Conservation (phyloP, 2,329 filamentous ascomycete genomes). For the Penicillium sp. region DNA sequence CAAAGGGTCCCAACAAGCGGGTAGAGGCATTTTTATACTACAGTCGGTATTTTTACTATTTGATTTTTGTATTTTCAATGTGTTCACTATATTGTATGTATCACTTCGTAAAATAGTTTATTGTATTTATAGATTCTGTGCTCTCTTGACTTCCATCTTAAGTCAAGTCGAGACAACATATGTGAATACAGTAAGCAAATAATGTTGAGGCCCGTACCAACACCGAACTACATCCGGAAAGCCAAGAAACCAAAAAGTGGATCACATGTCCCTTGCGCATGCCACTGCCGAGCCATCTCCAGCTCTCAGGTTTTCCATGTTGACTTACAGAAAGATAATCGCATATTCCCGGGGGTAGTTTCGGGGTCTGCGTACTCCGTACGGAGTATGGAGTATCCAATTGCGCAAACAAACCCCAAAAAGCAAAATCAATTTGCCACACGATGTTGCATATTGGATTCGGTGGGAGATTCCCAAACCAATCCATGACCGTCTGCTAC, state of each 20-base stretch:
- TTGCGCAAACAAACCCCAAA: not conserved
- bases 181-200: not conserved
- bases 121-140: too few species aligned
- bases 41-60: not conserved
- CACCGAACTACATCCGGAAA: not conserved
- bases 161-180: not conserved
- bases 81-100: not conserved
- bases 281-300: not conserved
- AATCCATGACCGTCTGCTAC: not conserved
- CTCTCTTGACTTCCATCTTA: not conserved
- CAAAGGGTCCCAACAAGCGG: slow-evolving; percentile 23
- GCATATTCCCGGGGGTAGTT: not conserved
- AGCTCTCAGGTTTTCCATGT: not conserved
- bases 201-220: not conserved
- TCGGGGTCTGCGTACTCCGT: not conserved
- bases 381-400: not conserved
- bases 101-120: not conserved
- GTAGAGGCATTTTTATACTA: not conserved
- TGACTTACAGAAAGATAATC: not conserved
- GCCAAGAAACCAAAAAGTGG: not conserved
- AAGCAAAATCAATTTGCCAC: slow-evolving; percentile 12
- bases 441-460: not conserved
- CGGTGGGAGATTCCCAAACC: not conserved
- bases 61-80: not conserved
- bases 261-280: slow-evolving; percentile 8